Base-by-base conservation (phyloP, 1,284 basidiomycete species). In the Marasmius fiardii region DNA sequence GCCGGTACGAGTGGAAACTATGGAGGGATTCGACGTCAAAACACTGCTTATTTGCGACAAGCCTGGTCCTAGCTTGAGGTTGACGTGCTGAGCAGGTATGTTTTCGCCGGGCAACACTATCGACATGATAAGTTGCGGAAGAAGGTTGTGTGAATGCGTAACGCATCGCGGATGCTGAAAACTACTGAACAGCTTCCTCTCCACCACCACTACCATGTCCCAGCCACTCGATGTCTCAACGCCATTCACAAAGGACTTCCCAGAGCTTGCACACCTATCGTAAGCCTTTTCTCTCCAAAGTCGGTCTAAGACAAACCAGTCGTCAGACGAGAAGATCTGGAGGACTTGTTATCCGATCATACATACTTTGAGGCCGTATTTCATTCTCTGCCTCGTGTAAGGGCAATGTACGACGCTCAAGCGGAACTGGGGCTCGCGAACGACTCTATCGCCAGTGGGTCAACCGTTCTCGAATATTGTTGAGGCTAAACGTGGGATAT, bases 351-450 rank as follows among this genome's bases (percentile, higher is more conserved):
- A 21, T 77, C 80, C 18, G 91, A 95, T 64, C 88, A 87, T 1
- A 74, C 78, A 18, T 94, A 94, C 68, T 94, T 95, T 61, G 90
- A 95, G 68, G 90, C 93, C 4, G 78, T 91, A 58, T 88, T 96
- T 62, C 87, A 93, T 68, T 85, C 90, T 1, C 72, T 95, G 8
- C 76, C 84, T 1, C 78, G 80, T 44, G 91, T 95, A 41, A 85
- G 87, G 65, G 77, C 81, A 12, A 73, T 93, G 57, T 87, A 93
- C 57, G 79, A 83, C 60, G 82, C 85, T 1, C 89, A 94, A 61
- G 76, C 86, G 20, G 87, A 90, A 58, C 78, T 95, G 0, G 87
- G 91, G 4, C 75, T 80, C 64, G 90, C 91, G 33, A 96, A 96
- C 64, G 88, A 93, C 63, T 79, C 84, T 10, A 84, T 95, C 41